phyloP scores from a whole-genome alignment of 805 yeast species.

The Ogataea zsoltii region DNA sequence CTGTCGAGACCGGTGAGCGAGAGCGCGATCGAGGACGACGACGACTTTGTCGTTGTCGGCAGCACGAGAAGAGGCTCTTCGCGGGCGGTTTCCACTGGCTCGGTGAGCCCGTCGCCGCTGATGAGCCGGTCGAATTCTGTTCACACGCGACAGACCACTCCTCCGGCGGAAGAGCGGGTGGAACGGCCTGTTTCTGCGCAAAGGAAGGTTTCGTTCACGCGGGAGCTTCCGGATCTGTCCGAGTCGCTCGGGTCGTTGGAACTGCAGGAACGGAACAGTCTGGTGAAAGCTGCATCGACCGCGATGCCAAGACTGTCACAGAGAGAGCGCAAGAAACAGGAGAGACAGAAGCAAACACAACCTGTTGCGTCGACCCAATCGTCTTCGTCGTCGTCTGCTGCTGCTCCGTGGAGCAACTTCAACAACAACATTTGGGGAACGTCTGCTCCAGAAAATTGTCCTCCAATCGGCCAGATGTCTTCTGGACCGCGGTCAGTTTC shows the following conservation, averaged over 20 bases:
- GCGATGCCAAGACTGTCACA: slow-evolving; percentile 53
- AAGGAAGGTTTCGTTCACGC: slow-evolving; percentile 3
- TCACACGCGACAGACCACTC: slow-evolving; percentile 6
- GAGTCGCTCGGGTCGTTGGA: neutral
- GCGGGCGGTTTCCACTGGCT: slow-evolving; percentile 1
- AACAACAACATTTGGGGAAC: slow-evolving; percentile 3
- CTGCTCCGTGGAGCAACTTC: slow-evolving; percentile 12
- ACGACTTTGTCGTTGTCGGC: slow-evolving; percentile 36
- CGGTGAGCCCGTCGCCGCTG: neutral
- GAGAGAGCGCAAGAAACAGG: slow-evolving; percentile 53
- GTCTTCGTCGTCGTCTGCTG: neutral
- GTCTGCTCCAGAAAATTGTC: neutral
- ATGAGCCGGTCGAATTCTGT: slow-evolving; percentile 6
- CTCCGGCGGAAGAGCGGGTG: neutral
- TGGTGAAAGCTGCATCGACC: slow-evolving; percentile 34
- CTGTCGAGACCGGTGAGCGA: slow-evolving; percentile 10
- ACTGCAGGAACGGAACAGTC: slow-evolving; percentile 7
- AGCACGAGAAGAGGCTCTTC: slow-evolving; percentile 34
- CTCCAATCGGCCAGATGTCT: slow-evolving; percentile 10
- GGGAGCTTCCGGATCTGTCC: slow-evolving; percentile 1
- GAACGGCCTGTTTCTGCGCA: neutral
- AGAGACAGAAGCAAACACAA: slow-evolving; percentile 25
- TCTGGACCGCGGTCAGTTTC: slow-evolving; percentile 13
- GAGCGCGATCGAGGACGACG: slow-evolving; percentile 31
- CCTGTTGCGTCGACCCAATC: neutral